Evolutionary conservation across 2,329 filamentous ascomycete species (phyloP), one percentile per base, ranked within the genome.

Genomic region (Colletotrichum viniferum): DNA sequence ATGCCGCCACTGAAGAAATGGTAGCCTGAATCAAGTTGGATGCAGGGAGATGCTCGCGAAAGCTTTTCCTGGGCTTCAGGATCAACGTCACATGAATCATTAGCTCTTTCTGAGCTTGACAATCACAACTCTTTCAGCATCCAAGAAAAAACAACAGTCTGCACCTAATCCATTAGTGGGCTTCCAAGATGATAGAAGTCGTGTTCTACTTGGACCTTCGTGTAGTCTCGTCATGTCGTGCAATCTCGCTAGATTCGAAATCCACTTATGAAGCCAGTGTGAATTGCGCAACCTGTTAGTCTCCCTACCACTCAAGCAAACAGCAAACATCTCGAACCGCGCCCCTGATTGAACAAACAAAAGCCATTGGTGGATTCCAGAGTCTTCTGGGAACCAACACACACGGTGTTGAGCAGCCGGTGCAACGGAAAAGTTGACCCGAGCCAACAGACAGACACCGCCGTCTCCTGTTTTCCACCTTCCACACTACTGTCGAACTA

Each of bases 91-190:
- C 60, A 32, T 63, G 60, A 63, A 63, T 63, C 60, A 63, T 38
- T 63, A 38, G 60, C 32, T 63, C 38, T 36, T 30, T 34, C 30
- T 21, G 60, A 7, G 2, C 12, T 24, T 58, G 24, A 48, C n/a
- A 21, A 48, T n/a, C n/a, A 0, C 18, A 48, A 21, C n/a, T 21
- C 43, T 21, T 58, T 26, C 14, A 28, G 21, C 14, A 0, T 26
- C 24, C 13, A 16, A 16, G 24, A 26, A 56, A 0, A 56, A 21
- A 24, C 52, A 56, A 28, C 24, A 58, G 80, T 80, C 75, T 76
- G 77, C 30, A 80, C 4, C 64, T 77, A 16, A 78, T 78, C 43
- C 21, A 1, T 48, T 5, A 21, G 9, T n/a, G 4, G 1, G 43
- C n/a, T 12, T 48, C 18, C n/a, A 21, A 21, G 18, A 48, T 48